phyloP scores from a whole-genome alignment of 352 stramenopile genomes.

The Peronospora belbahrii region DNA sequence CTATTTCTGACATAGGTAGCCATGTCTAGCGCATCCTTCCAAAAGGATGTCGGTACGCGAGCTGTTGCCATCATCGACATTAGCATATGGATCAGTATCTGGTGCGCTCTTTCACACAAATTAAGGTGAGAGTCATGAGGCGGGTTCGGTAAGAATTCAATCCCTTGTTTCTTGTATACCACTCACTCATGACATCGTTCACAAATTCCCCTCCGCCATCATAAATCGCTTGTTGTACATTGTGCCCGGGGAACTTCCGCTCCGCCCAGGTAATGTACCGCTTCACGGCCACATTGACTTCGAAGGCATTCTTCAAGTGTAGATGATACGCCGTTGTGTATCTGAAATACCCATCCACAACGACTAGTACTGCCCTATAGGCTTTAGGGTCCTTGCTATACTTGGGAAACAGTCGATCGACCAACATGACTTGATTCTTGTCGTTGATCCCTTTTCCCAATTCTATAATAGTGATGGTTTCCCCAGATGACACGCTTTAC shows the following conservation, averaged over 20 bases:
- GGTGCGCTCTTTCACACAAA: neutral
- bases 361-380: neutral
- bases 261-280: neutral
- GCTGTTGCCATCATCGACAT: neutral
- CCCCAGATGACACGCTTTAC: neutral
- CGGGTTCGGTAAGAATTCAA: neutral
- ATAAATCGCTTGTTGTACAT: neutral
- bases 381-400: neutral
- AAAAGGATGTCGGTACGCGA: neutral
- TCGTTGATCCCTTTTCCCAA: neutral
- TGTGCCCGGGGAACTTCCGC: neutral
- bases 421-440: neutral
- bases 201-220: neutral
- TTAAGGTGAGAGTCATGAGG: neutral
- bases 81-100: neutral
- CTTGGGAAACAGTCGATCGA: neutral
- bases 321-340: neutral
- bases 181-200: neutral
- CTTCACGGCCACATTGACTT: neutral
- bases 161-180: neutral
- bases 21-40: neutral
- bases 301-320: neutral
- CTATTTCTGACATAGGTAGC: neutral
- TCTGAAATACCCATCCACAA: neutral
- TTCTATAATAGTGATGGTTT: neutral